These are phyloP conservation scores for Ottelia alismoides DNA, from an alignment of 106 monocot genomes.

Conservation along the genomic window DNA sequence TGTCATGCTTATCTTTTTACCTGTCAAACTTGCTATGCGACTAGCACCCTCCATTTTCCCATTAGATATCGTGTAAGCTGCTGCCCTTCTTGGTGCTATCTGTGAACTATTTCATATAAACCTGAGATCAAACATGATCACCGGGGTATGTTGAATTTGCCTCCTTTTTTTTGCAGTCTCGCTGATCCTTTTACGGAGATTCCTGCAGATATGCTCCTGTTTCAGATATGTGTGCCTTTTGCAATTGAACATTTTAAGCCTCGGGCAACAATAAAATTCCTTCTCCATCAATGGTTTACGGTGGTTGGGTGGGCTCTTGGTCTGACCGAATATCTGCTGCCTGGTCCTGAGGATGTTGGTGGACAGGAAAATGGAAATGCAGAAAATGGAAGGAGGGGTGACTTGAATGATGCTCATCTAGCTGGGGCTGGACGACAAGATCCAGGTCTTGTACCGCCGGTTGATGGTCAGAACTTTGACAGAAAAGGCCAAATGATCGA, in stretches of 20 bases:
- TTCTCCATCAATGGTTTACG: conserved; percentile 78
- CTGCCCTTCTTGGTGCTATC: not conserved
- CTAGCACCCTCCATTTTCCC: conserved; percentile 89
- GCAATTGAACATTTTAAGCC: conserved; percentile 97
- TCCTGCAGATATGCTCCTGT: conserved; percentile 86
- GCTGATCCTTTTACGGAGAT: conserved; percentile 97
- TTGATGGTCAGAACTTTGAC: conserved; percentile 35
- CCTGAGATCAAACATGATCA: too few relatives aligned
- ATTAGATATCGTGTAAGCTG: conserved; percentile 68
- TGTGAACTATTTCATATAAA: not conserved
- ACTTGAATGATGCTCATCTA: conserved; percentile 41
- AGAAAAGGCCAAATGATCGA: conserved; percentile 24
- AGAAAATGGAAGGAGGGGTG: conserved; percentile 31
- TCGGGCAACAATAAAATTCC: conserved; percentile 67
- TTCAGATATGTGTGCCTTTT: conserved; percentile 98
- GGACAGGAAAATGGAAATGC: conserved; percentile 53
- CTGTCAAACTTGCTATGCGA: conserved; percentile 95
- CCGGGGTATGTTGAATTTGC: not conserved
- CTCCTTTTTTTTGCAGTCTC: conserved; percentile 34
- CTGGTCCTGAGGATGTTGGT: conserved; percentile 60
- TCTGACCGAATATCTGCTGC: conserved; percentile 80
- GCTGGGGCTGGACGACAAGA: conserved; percentile 21
- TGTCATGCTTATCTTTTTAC: conserved; percentile 96
- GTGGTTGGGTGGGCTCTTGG: conserved; percentile 97
- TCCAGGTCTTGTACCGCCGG: conserved; percentile 26